Percentiles rank a stretch among this genome's conserved stretches.
phyloP scores from a whole-genome alignment of 306 rosid genomes.

The Sicyos edulis region DNA sequence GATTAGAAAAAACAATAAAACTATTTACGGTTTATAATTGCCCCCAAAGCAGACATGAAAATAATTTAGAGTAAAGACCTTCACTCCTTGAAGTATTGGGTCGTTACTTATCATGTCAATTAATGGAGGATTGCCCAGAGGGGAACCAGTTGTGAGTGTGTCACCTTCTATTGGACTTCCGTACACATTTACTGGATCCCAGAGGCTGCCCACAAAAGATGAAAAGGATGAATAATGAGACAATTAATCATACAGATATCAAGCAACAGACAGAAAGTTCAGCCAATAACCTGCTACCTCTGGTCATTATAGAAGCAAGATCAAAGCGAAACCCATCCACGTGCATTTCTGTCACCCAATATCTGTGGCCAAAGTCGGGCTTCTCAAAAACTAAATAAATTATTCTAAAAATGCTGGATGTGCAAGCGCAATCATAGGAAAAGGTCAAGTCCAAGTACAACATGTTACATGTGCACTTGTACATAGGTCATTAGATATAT shows the following conservation, averaged over 20 bases:
- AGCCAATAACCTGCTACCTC: slow-evolving; percentile 74
- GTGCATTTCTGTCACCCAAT: slow-evolving; percentile 96
- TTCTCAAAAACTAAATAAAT: background rate
- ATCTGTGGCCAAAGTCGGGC: slow-evolving; percentile 41
- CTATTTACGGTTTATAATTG: slow-evolving; percentile 3
- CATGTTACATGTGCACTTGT: background rate
- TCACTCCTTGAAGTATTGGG: slow-evolving; percentile 76
- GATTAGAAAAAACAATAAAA: background rate
- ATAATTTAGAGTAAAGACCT: slow-evolving; percentile 47
- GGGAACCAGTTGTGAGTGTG: slow-evolving; percentile 68
- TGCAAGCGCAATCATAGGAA: background rate
- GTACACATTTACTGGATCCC: slow-evolving; percentile 67
- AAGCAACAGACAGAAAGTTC: slow-evolving; percentile 24
- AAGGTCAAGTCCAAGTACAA: background rate
- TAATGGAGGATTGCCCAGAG: slow-evolving; percentile 79
- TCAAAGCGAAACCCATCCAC: slow-evolving; percentile 99
- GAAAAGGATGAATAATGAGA: slow-evolving; percentile 30
- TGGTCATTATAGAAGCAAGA: slow-evolving; percentile 95
- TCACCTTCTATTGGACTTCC: slow-evolving; percentile 69
- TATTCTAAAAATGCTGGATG: background rate
- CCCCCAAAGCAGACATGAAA: slow-evolving; percentile 16
- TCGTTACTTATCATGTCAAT: slow-evolving; percentile 85
- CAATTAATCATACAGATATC: slow-evolving; percentile 20
- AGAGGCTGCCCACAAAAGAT: slow-evolving; percentile 54
- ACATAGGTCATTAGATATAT: background rate